phyloP scores from a whole-genome alignment of 164 flowering plant genomes.

The Tetrastigma voinierianum region DNA sequence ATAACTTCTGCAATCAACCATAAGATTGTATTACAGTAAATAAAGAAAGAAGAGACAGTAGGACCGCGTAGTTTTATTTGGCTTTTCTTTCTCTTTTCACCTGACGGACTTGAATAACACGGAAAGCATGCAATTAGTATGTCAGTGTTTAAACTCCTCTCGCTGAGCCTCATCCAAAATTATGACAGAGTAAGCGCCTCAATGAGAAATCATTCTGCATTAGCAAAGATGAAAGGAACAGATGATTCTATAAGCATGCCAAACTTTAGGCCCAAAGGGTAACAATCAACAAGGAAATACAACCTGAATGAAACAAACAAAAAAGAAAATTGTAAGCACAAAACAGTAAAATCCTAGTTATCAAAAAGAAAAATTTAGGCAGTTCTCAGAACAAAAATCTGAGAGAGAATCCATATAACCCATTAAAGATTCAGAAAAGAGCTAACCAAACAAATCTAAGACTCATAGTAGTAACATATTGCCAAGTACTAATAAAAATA shows the following conservation, averaged over 20 bases:
- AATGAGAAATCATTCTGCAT: conserved; percentile 79
- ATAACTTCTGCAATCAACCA: conserved; percentile 41
- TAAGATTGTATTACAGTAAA: conserved; percentile 1
- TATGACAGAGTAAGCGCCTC: conserved; percentile 74
- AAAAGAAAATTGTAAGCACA: too few relatives aligned
- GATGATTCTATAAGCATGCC: background rate
- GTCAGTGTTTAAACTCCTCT: conserved; percentile 95
- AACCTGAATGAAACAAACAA: too few relatives aligned
- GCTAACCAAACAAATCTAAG: too few relatives aligned
- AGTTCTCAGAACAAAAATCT: too few relatives aligned
- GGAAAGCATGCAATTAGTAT: conserved; percentile 94
- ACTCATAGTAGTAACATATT: too few relatives aligned
- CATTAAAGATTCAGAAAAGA: too few relatives aligned
- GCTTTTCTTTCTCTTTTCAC: conserved; percentile 25
- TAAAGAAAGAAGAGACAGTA: conserved; percentile 1
- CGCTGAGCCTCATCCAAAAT: conserved; percentile 99
- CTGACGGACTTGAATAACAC: conserved; percentile 67
- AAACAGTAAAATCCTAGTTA: too few relatives aligned
- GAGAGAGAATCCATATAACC: too few relatives aligned
- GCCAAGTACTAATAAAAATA: too few relatives aligned
- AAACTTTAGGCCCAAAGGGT: background rate
- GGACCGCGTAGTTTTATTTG: background rate
- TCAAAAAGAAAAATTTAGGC: too few relatives aligned
- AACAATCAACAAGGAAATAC: too few relatives aligned
- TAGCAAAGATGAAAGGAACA: conserved; percentile 1